Conservation (phyloP, 805 yeast species). For the Metschnikowia shivogae region DNA sequence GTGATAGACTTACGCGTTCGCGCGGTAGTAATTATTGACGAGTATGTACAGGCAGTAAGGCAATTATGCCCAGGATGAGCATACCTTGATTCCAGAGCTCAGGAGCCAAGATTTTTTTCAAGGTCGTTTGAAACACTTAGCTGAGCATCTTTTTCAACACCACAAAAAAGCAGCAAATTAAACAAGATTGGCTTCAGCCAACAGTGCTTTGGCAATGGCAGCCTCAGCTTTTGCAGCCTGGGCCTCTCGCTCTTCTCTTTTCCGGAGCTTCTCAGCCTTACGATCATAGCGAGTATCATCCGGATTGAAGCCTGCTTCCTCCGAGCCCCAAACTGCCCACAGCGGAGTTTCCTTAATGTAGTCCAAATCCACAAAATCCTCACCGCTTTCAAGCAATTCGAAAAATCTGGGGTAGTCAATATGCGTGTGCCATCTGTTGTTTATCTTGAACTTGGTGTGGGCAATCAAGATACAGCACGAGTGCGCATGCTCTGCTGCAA, state of each 20-base stretch:
- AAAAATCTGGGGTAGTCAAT: constrained; percentile 79
- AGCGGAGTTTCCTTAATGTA: constrained; percentile 77
- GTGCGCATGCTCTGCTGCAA: constrained; percentile 95
- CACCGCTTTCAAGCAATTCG: constrained; percentile 60
- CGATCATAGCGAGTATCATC: constrained; percentile 67
- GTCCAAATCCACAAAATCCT: constrained; percentile 71
- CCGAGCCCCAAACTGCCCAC: constrained; percentile 89
- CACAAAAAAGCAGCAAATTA: neutral
- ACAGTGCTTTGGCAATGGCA: constrained; percentile 1
- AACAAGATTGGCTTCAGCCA: constrained; percentile 3
- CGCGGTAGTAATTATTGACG: no score
- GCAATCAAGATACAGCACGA: constrained; percentile 89
- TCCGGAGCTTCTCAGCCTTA: constrained; percentile 56
- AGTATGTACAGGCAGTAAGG: no score
- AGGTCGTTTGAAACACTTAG: no score
- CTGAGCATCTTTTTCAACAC: no score
- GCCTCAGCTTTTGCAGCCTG: constrained; percentile 11
- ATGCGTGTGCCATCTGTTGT: constrained; percentile 83
- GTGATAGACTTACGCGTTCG: no score
- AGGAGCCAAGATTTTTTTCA: no score
- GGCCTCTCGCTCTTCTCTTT: constrained; percentile 37
- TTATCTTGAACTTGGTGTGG: constrained; percentile 61
- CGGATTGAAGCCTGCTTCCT: constrained; percentile 86
- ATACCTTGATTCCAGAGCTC: no score
- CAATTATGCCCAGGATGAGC: no score